Evolutionary conservation across 306 rosid species (phyloP), one percentile per base, ranked within the genome.

Genomic region (Vachellia collinsii): DNA sequence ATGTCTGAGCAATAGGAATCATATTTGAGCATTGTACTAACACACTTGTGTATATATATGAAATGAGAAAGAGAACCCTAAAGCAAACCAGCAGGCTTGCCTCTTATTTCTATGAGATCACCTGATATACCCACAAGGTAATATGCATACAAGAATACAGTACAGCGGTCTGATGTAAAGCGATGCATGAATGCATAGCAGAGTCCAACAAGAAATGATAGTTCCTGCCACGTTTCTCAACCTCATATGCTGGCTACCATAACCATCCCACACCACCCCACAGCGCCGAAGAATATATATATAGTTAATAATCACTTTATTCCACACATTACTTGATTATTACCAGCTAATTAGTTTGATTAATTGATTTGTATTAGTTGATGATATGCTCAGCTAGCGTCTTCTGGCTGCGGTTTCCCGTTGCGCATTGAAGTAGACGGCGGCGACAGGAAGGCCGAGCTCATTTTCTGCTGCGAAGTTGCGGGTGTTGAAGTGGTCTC

Each of bases 351-450:
- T n/a, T 54, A 7, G 23, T 54, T 54, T 8, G 7, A 3, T 59
- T 59, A 58, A 3, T 36, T 34, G 8, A 17, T 38, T 36, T 20
- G 17, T 53, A 6, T 19, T 66, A 39, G 39, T 19, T 34, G 43
- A 34, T 64, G 11, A 48, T 48, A 6, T 44, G 8, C 48, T 44
- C 8, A 44, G 2, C 8, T 14, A 64, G 89, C 97, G 98, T 47
- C 97, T 88, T 83, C 98, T 87, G 34, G 98, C 93, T 11, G 98
- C 97, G 0, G 96, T 92, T 86, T 89, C 97, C 39, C 99, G 85
- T 74, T 96, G 98, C 1, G 94, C 94, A 82, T 96, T 93, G 93
- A 93, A 96, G 84, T 89, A 96, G 61, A 96, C 97, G 47, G 97
- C 99, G 72, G 99, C 98, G 3, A 93, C 99, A 3, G 99, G 99